Conservation (phyloP, 192 early-diverging fungal genomes). For the Lobosporangium transversale region DNA sequence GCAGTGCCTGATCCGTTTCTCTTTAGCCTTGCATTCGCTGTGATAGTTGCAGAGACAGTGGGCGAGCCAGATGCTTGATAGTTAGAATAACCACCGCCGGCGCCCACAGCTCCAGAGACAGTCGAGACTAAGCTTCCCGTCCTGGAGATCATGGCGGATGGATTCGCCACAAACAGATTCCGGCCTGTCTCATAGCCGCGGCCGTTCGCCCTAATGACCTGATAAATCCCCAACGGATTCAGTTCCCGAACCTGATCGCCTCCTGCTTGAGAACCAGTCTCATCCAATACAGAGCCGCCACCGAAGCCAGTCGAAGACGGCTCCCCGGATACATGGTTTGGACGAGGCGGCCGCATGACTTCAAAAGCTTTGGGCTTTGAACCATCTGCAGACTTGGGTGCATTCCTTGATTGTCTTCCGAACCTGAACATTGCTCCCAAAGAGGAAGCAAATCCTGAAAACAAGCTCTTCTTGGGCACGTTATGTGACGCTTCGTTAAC, state of each 20-base stretch:
- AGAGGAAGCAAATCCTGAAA: conserved; percentile 21
- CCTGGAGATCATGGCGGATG: conserved; percentile 41
- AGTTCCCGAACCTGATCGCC: conserved; percentile 39
- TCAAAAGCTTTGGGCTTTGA: conserved; percentile 50
- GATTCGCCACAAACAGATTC: conserved; percentile 47
- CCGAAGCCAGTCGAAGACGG: conserved; percentile 8
- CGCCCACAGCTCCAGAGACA: conserved; percentile 15
- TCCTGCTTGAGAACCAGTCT: conserved; percentile 38
- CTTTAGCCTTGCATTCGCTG: conserved; percentile 1
- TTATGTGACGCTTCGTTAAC: neutral
- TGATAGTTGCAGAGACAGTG: neutral
- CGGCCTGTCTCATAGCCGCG: conserved; percentile 43
- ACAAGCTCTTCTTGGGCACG: conserved; percentile 9
- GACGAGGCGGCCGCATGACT: conserved; percentile 39
- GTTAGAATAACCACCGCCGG: no score
- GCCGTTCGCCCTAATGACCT: conserved; percentile 39
- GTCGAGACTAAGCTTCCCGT: conserved; percentile 44
- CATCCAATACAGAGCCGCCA: conserved; percentile 12
- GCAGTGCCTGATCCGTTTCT: conserved; percentile 26
- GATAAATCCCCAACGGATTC: conserved; percentile 24
- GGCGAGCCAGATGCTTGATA: no score
- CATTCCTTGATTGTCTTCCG: neutral
- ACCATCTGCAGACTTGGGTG: conserved; percentile 11
- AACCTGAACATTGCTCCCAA: conserved; percentile 15
- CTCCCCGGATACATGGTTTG: neutral